Evolutionary conservation across 192 early-diverging fungal genomes (phyloP).

Genomic region (Backusella tarrabulga): DNA sequence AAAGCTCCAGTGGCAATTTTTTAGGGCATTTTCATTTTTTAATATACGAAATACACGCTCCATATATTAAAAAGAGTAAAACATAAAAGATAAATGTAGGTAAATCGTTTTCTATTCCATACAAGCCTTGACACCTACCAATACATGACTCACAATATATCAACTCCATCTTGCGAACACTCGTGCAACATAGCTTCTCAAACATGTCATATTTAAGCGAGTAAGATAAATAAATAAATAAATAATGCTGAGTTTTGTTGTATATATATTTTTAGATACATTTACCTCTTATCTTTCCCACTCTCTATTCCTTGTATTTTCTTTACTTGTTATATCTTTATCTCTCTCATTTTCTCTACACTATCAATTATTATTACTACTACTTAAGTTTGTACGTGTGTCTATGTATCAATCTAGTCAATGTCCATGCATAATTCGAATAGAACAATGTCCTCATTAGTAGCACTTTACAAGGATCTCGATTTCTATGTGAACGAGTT

Average conservation of each 20-base stretch:
- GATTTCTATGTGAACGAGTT: neutral
- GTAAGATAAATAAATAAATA: neutral
- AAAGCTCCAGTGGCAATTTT: too few relatives aligned
- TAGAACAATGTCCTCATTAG: constrained; percentile 6
- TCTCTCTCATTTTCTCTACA: neutral
- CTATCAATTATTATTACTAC: neutral
- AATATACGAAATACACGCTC: too few relatives aligned
- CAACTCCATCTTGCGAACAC: too few relatives aligned
- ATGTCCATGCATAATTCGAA: neutral
- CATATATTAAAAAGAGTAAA: too few relatives aligned
- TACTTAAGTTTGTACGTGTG: neutral
- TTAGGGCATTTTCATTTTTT: too few relatives aligned
- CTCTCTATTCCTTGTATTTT: neutral
- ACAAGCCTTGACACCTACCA: neutral
- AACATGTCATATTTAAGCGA: neutral
- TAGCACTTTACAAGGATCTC: neutral
- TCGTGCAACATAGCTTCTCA: neutral
- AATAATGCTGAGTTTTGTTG: neutral
- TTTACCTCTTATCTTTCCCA: neutral
- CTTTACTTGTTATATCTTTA: neutral
- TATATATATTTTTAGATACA: neutral
- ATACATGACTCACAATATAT: neutral
- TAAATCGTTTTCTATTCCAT: too few relatives aligned
- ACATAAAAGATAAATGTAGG: too few relatives aligned
- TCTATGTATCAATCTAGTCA: neutral